Evolutionary conservation across 225 moss, liverwort and hornwort species (phyloP).

Genomic region (Bryum argenteum): DNA sequence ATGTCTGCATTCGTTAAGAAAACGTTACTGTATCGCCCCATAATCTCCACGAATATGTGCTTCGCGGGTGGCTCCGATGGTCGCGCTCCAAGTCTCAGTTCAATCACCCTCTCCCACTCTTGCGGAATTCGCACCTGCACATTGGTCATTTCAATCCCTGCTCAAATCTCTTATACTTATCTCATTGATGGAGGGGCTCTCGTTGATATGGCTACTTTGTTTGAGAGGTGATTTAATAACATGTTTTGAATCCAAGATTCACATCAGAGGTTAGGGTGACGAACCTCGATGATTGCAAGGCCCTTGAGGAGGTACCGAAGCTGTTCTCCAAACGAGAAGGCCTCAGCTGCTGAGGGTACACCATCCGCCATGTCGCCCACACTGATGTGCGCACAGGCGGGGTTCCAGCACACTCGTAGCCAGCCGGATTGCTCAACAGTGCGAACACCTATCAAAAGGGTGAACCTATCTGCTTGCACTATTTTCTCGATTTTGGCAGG

Average conservation of each 20-base stretch:
- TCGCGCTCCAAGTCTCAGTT: slow-evolving; percentile 53
- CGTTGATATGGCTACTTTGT: too few species aligned
- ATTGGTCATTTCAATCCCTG: background rate
- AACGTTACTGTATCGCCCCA: slow-evolving; percentile 64
- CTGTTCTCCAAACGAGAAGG: slow-evolving; percentile 66
- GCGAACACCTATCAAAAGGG: slow-evolving; percentile 44
- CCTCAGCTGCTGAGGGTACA: slow-evolving; percentile 38
- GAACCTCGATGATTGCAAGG: slow-evolving; percentile 57
- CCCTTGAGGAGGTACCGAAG: slow-evolving; percentile 60
- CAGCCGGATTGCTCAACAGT: slow-evolving; percentile 50
- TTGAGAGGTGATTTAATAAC: too few species aligned
- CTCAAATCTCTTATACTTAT: too few species aligned
- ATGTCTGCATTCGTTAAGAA: slow-evolving; percentile 56
- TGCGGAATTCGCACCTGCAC: slow-evolving; percentile 51
- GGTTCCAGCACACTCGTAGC: slow-evolving; percentile 65
- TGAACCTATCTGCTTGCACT: slow-evolving; percentile 56
- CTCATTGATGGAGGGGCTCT: too few species aligned
- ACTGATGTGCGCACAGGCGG: slow-evolving; percentile 53
- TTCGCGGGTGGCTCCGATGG: slow-evolving; percentile 58
- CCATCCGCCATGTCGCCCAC: slow-evolving; percentile 36
- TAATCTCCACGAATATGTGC: slow-evolving; percentile 61
- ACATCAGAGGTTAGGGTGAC: background rate
- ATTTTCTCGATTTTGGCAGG: slow-evolving; percentile 65
- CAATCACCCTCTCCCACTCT: slow-evolving; percentile 64
- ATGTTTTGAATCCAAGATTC: too few species aligned